A percentile compares a stretch with the other conserved stretches of the same genome.
phyloP scores from a whole-genome alignment of 495 filamentous ascomycete species.

The Lasiosphaeria hispida region DNA sequence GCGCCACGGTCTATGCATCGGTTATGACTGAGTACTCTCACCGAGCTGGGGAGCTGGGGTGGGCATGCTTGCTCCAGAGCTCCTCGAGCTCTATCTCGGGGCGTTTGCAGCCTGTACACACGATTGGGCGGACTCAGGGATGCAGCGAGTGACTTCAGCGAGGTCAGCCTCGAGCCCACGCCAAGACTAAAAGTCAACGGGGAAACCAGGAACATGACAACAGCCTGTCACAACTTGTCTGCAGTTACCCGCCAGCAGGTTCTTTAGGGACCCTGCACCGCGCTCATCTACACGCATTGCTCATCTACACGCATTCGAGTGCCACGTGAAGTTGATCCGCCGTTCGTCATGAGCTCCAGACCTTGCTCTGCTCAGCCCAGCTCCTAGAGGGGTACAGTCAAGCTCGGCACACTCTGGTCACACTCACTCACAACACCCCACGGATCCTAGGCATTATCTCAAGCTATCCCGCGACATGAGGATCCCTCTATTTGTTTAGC shows the following conservation, averaged over 20 bases:
- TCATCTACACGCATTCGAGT: not conserved
- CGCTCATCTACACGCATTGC: not conserved
- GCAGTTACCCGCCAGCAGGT: conserved; percentile 19
- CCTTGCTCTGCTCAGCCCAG: conserved; percentile 1
- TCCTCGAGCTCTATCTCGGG: not conserved
- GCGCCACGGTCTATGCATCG: conserved; percentile 1
- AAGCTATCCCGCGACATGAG: not conserved
- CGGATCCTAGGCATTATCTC: conserved; percentile 1
- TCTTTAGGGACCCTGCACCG: not conserved
- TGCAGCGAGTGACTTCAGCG: not conserved
- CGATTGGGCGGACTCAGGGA: not conserved
- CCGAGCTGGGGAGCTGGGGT: conserved; percentile 10
- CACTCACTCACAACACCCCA: not conserved
- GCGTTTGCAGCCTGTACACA: not conserved
- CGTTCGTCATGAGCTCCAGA: not conserved
- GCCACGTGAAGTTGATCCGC: not conserved
- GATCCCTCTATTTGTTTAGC: conserved; percentile 5
- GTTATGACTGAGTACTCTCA: not conserved
- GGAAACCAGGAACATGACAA: conserved; percentile 6
- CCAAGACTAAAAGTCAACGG: not conserved
- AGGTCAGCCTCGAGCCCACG: conserved; percentile 8
- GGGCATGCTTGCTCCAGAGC: not conserved
- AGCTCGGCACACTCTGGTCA: not conserved
- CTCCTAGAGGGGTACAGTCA: not conserved
- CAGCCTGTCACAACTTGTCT: not conserved